Percentiles rank a stretch among this genome's conserved stretches.
Evolutionary conservation across 2,329 filamentous ascomycete genomes (phyloP).

Genomic region (Fusarium udum): DNA sequence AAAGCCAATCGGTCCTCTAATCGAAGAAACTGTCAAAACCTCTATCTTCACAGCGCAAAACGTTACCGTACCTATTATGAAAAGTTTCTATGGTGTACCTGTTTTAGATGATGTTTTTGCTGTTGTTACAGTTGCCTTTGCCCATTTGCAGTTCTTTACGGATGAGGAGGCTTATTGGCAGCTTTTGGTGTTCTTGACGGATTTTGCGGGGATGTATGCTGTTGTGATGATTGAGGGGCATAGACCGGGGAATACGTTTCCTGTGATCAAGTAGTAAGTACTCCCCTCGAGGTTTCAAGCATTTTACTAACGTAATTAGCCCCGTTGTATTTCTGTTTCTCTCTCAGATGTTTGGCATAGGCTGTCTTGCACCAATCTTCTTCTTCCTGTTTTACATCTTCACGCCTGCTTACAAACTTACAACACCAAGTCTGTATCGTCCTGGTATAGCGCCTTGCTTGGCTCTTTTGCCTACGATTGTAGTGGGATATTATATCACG

Average conservation of each 20-base stretch:
- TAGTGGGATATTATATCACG: slow-evolving; percentile 31
- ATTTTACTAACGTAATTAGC: neutral
- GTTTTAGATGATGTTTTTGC: slow-evolving; percentile 36
- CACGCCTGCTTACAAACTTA: slow-evolving; percentile 27
- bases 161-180: slow-evolving; percentile 42
- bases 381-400: slow-evolving; percentile 39
- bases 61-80: slow-evolving; percentile 17
- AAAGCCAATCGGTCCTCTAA: slow-evolving; percentile 18
- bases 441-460: slow-evolving; percentile 15
- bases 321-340: slow-evolving; percentile 33
- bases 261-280: slow-evolving; percentile 26
- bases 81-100: slow-evolving; percentile 35
- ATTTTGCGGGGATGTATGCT: slow-evolving; percentile 42
- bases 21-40: slow-evolving; percentile 11
- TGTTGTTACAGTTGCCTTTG: slow-evolving; percentile 33
- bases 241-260: slow-evolving; percentile 23
- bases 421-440: slow-evolving; percentile 1
- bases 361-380: slow-evolving; percentile 34
- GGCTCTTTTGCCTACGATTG: slow-evolving; percentile 32
- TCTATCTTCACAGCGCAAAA: slow-evolving; percentile 2
- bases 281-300: too few species aligned
- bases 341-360: slow-evolving; percentile 37
- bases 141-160: slow-evolving; percentile 38
- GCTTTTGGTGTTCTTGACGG: slow-evolving; percentile 41
- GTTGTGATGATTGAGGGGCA: slow-evolving; percentile 41